Conservation (phyloP, 108 stramenopile genomes). For the Chaetoceros tenuissimus region DNA sequence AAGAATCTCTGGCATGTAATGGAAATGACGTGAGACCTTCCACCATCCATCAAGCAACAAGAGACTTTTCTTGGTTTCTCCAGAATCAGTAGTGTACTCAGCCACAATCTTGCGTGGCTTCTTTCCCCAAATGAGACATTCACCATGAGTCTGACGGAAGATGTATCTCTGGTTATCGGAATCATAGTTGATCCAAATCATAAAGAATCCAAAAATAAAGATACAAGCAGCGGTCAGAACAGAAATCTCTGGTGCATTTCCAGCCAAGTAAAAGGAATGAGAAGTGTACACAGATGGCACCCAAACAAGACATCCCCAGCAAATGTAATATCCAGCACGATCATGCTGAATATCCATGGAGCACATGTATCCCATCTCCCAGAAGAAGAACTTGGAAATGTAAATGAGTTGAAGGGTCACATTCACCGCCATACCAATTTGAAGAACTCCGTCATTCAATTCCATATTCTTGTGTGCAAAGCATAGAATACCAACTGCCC, state of each 20-base stretch:
- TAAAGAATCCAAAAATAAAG: conserved; percentile 56
- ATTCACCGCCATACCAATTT: conserved; percentile 57
- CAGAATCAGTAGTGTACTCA: conserved; percentile 67
- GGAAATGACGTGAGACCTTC: conserved; percentile 94
- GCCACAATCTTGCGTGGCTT: conserved; percentile 83
- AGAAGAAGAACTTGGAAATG: conserved; percentile 96
- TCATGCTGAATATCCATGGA: conserved; percentile 92
- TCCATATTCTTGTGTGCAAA: conserved; percentile 41
- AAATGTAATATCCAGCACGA: conserved; percentile 88
- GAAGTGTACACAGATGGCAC: conserved; percentile 93
- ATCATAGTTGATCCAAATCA: conserved; percentile 90
- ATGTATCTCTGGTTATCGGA: conserved; percentile 93
- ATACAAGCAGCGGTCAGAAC: conserved; percentile 38
- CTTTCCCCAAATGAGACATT: conserved; percentile 85
- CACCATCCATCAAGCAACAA: conserved; percentile 79
- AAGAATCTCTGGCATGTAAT: conserved; percentile 91
- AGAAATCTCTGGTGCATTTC: conserved; percentile 73
- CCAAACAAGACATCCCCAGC: conserved; percentile 99
- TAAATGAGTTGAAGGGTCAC: conserved; percentile 81
- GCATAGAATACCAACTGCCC: conserved; percentile 64
- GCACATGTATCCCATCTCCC: conserved; percentile 99
- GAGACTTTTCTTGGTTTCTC: conserved; percentile 62
- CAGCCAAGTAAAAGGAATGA: conserved; percentile 76
- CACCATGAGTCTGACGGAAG: conserved; percentile 78
- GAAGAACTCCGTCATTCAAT: conserved; percentile 33